Evolutionary conservation across 2,329 filamentous ascomycete species (phyloP), one percentile per base, ranked within the genome.

Genomic region (Colletotrichum tabaci): DNA sequence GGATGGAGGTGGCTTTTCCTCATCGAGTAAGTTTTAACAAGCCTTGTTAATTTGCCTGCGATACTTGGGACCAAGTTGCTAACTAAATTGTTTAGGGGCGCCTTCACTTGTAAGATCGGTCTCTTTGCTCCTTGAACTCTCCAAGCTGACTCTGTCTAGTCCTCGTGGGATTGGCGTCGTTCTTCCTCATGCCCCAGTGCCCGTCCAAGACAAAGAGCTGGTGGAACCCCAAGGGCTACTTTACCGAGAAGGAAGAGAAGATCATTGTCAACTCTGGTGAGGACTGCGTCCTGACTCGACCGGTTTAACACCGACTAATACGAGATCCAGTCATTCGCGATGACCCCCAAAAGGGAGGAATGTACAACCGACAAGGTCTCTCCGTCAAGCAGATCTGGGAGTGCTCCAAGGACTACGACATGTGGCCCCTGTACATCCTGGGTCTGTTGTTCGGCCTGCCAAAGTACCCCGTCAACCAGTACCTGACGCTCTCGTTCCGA

Each of bases 1-100:
- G 89, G 89, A 2, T 91, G 89, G 88, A 80, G 87, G 40, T 89
- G 88, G 87, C 77, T 89, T 13, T 90, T 89, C 67, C 77, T 82
- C 7, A 79, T 82, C 13, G 80, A 82, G 76, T 80, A 63, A 76
- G 77, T 77, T n/a, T 35, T 9, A 4, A 30, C 26, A 4, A 26
- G 26, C 26, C 26, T 4, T 26, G 26, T 4, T 4, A 1, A 26
- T 26, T 23, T 5, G n/a, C 15, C 1, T 9, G 13, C 2, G 2
- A 26, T 8, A 12, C 6, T 0, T 0, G 10, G 13, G n/a, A 3
- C 13, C 40, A 15, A 26, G 44, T 62, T 18, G 42, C 74, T 77
- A 73, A 78, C 61, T 4, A 12, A 2, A 3, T 18, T 16, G 4
- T 26, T 8, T 10, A 80, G 79, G 74, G 78, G 78, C 10, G 76